phyloP scores from a whole-genome alignment of 352 stramenopile species.

The Albugo candida region DNA sequence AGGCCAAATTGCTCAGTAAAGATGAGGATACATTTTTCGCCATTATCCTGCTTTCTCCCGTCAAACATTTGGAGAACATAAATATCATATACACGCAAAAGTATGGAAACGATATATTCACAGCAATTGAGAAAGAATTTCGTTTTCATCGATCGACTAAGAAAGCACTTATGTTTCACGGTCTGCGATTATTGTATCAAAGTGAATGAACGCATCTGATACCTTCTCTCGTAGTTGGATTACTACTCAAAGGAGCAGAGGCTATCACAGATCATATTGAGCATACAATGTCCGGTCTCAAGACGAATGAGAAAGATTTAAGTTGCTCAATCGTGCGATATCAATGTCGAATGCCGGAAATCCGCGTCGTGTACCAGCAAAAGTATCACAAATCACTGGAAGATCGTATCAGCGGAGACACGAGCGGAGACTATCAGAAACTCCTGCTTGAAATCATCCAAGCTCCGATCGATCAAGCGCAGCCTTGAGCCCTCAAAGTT shows the following conservation, averaged over 20 bases:
- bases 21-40: conserved; percentile 46
- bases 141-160: conserved; percentile 12
- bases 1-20: conserved; percentile 37
- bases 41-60: conserved; percentile 25
- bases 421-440: conserved; percentile 4
- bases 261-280: conserved; percentile 6
- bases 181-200: too few relatives aligned
- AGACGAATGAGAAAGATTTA: conserved; percentile 6
- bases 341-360: conserved; percentile 1
- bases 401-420: conserved; percentile 7
- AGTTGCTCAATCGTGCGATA: conserved; percentile 5
- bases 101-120: conserved; percentile 37
- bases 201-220: conserved; percentile 11
- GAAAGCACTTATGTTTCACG: too few relatives aligned
- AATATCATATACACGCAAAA: conserved; percentile 35
- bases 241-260: conserved; percentile 3
- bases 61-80: conserved; percentile 34
- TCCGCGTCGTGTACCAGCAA: conserved; percentile 2
- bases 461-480: background rate
- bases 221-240: conserved; percentile 23
- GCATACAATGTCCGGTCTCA: conserved; percentile 5
- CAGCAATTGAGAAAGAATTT: conserved; percentile 56
- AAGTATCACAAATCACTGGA: conserved; percentile 6
- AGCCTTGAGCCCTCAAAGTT: too few relatives aligned
- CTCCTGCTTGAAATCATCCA: conserved; percentile 6